Evolutionary conservation across 495 filamentous ascomycete genomes (phyloP), one percentile per base, ranked within the genome.

Genomic region (Annulohypoxylon stygium): DNA sequence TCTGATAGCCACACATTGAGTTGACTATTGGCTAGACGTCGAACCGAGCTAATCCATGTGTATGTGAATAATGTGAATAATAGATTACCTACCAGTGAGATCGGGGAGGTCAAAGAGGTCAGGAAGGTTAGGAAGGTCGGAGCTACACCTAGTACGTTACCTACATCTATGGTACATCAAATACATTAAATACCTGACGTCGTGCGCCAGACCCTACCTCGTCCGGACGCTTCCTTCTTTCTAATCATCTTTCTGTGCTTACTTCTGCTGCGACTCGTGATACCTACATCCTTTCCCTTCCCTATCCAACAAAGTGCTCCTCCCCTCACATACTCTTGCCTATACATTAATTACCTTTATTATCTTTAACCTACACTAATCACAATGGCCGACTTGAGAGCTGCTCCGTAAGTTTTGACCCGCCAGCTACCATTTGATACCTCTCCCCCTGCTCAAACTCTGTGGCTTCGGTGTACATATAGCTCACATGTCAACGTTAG

Each of bases 401-500:
- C 76, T 61, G 71, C 55, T 14, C 76, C 76, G 76, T 78, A 51
- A 75, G 76, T 73, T 1, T 39, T 43, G 54, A 7, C 25, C 48
- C 11, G 12, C 3, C 20, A 23, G 20, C 23, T 51, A 30, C 30
- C 5, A 2, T 30, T 30, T 30, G 30, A 30, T 30, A 30, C 30
- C 30, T 30, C 0, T 6, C 9, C 34, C 12, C 41, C 4, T 18
- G 10, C 37, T 34, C 6, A 33, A 43, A 4, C 39, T 41, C 34
- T 6, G 2, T 39, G 12, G 11, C 1, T 23, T n/a, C 30, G 20
- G 8, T 39, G 23, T 54, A n/a, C 33, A 67, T 14, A 16, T 20
- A 73, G 26, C 65, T 67, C n/a, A 73, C 43, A 18, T 48, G 25
- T 7, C 14, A 18, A 37, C 4, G 45, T 45, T 67, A 88, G 92